Percentiles rank a stretch among this genome's conserved stretches.
These are phyloP conservation scores for Chaetomium sp. DNA, from an alignment of 2,329 filamentous ascomycete species.

Conservation along the genomic window DNA sequence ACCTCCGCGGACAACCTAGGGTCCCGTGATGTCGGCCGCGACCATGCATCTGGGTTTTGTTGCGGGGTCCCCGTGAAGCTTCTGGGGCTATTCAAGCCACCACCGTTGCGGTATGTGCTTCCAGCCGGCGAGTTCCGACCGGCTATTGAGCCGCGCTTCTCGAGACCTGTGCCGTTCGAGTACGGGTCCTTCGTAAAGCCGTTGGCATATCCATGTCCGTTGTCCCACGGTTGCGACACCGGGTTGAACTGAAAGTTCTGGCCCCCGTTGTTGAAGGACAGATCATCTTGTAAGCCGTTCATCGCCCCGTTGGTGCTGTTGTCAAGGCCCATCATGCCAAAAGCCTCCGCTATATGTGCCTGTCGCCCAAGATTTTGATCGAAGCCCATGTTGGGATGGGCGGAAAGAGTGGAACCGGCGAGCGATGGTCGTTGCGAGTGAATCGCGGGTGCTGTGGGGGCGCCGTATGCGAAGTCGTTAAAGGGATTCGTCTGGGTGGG, in stretches of 20 bases:
- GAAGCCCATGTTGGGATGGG: constrained; percentile 47
- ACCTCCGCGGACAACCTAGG: constrained; percentile 34
- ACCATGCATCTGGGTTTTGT: constrained; percentile 44
- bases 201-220: constrained; percentile 40
- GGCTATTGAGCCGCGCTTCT: constrained; percentile 43
- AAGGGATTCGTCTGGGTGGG: constrained; percentile 37
- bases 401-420: constrained; percentile 49
- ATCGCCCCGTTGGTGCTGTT: constrained; percentile 34
- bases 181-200: constrained; percentile 39
- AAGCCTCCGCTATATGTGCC: constrained; percentile 42
- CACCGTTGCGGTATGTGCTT: constrained; percentile 37
- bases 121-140: constrained; percentile 46
- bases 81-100: constrained; percentile 39
- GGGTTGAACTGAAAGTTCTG: constrained; percentile 53
- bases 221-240: constrained; percentile 50
- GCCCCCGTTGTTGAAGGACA: constrained; percentile 29
- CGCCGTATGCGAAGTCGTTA: constrained; percentile 39
- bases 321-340: constrained; percentile 43
- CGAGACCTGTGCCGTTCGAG: constrained; percentile 36
- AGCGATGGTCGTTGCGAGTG: constrained; percentile 51
- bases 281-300: constrained; percentile 26
- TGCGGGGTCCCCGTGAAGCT: constrained; percentile 38
- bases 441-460: constrained; percentile 47
- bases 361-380: constrained; percentile 40
- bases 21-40: constrained; percentile 41